A percentile compares a stretch with the other conserved stretches of the same genome.
Evolutionary conservation across 352 stramenopile species (phyloP).

Genomic region (Globisporangium lucens): DNA sequence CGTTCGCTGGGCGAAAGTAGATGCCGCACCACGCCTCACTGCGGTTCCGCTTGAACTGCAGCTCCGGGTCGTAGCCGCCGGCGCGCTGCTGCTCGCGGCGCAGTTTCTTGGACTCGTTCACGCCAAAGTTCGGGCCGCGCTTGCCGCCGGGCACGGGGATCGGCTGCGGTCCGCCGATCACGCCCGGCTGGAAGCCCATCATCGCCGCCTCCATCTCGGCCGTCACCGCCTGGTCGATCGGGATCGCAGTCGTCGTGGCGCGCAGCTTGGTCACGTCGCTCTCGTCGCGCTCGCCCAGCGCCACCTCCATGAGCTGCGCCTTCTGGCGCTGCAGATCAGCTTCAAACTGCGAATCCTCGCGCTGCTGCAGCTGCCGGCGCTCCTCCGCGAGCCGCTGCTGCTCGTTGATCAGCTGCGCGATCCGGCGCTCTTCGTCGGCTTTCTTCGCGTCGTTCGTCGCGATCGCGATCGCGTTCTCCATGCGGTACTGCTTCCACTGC

Average conservation of each 20-base stretch:
- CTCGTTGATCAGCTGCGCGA: constrained; percentile 79
- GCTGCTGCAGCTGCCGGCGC: constrained; percentile 68
- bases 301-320: constrained; percentile 84
- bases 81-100: constrained; percentile 77
- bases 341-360: constrained; percentile 80
- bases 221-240: constrained; percentile 84
- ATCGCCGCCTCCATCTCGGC: constrained; percentile 88
- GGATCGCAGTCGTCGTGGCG: constrained; percentile 74
- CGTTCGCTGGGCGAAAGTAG: constrained; percentile 61
- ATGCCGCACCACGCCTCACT: constrained; percentile 76
- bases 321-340: constrained; percentile 78
- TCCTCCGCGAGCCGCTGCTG: constrained; percentile 79
- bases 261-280: constrained; percentile 70
- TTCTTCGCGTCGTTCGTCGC: constrained; percentile 85
- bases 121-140: constrained; percentile 67
- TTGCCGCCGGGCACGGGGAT: constrained; percentile 79
- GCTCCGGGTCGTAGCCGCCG: constrained; percentile 72
- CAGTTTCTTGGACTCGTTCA: constrained; percentile 79
- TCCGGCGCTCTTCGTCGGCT: constrained; percentile 83
- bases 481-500: constrained; percentile 85
- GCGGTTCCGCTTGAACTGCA: constrained; percentile 78
- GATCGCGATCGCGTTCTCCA: constrained; percentile 79
- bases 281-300: constrained; percentile 78
- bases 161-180: constrained; percentile 68
- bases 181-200: constrained; percentile 83